These are phyloP conservation scores for Candida glaebosa DNA, from an alignment of 805 yeast genomes.

Conservation along the genomic window DNA sequence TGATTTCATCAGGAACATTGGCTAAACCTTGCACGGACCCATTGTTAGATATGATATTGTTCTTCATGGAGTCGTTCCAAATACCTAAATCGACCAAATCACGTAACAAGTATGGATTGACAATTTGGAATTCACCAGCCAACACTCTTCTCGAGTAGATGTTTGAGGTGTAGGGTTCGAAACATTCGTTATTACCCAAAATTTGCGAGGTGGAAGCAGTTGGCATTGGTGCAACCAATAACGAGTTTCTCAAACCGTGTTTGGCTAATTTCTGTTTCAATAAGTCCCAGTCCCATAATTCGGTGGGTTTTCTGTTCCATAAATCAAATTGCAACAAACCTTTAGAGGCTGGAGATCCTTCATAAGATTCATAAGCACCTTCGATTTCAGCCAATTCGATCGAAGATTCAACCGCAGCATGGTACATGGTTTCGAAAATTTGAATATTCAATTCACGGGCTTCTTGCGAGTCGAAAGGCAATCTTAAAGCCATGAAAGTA, in stretches of 20 bases:
- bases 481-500: constrained; percentile 51
- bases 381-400: constrained; percentile 49
- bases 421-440: constrained; percentile 60
- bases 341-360: constrained; percentile 59
- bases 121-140: constrained; percentile 64
- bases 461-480: constrained; percentile 56
- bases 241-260: constrained; percentile 55
- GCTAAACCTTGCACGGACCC: constrained; percentile 57
- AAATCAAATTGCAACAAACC: constrained; percentile 56
- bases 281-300: constrained; percentile 57
- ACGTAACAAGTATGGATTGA: constrained; percentile 54
- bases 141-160: constrained; percentile 61
- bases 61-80: constrained; percentile 58
- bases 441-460: constrained; percentile 56
- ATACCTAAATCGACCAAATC: constrained; percentile 57
- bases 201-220: constrained; percentile 66
- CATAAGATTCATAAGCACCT: constrained; percentile 48
- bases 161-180: constrained; percentile 61
- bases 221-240: constrained; percentile 64
- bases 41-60: constrained; percentile 51
- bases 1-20: constrained; percentile 51
- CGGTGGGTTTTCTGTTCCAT: constrained; percentile 59
- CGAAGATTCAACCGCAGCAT: constrained; percentile 56
- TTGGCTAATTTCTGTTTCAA: constrained; percentile 46
- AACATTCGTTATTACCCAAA: constrained; percentile 59